phyloP scores from a whole-genome alignment of 176 grass and related monocot genomes.

The Lolium perenne region DNA sequence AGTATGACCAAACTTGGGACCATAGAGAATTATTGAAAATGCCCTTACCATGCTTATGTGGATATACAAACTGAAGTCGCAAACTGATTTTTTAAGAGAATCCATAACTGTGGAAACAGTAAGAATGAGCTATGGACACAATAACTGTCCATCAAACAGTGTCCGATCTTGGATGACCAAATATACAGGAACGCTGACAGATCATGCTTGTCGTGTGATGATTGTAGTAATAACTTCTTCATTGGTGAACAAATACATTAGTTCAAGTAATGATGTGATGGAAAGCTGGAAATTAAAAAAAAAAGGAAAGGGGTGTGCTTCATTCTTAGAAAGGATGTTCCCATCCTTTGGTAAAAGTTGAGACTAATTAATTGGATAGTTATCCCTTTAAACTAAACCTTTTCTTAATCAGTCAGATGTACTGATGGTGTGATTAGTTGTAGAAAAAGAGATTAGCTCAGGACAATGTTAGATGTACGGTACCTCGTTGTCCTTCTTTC shows the following conservation, averaged over 20 bases:
- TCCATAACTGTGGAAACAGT: background rate
- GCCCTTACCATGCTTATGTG: background rate
- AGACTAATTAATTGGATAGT: too few species aligned
- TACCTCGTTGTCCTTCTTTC: too few species aligned
- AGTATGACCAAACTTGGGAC: background rate
- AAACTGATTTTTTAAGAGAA: slow-evolving; percentile 3
- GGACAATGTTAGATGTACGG: too few species aligned
- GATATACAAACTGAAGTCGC: background rate
- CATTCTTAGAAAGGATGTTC: too few species aligned
- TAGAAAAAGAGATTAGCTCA: too few species aligned
- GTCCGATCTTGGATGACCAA: slow-evolving; percentile 11
- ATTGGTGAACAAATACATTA: slow-evolving; percentile 17
- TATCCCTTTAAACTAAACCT: too few species aligned
- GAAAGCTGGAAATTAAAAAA: background rate
- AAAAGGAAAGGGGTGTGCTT: background rate
- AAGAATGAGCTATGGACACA: slow-evolving; percentile 21
- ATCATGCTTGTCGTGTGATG: background rate
- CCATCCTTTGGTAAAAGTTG: too few species aligned
- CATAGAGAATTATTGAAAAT: background rate
- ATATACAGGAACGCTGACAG: background rate
- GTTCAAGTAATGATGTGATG: background rate
- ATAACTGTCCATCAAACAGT: background rate
- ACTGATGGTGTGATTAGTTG: too few species aligned
- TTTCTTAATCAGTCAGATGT: too few species aligned
- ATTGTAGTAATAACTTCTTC: background rate